phyloP scores from a whole-genome alignment of 2,329 filamentous ascomycete genomes.

The Hypoxylon sp. region DNA sequence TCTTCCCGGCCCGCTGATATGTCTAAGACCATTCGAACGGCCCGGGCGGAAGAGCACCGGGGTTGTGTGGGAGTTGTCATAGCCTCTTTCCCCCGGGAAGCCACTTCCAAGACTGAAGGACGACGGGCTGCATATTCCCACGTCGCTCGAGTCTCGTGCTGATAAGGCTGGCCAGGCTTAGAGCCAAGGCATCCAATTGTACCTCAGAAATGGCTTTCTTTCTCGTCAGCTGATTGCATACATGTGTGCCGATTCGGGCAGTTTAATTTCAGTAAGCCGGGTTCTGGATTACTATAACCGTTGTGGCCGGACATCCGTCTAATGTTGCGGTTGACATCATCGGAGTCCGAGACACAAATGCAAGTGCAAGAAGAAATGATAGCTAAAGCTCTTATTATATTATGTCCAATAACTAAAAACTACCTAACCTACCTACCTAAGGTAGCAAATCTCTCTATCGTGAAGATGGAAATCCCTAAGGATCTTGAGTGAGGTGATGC shows the following conservation, averaged over 20 bases:
- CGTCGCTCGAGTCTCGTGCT: constrained; percentile 20
- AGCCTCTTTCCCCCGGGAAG: neutral
- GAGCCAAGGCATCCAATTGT: constrained; percentile 33
- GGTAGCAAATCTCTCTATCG: constrained; percentile 2
- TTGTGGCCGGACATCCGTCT: constrained; percentile 36
- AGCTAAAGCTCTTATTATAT: constrained; percentile 5
- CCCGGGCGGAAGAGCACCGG: constrained; percentile 12
- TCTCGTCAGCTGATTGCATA: constrained; percentile 40
- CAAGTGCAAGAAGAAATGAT: constrained; percentile 16
- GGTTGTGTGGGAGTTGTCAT: constrained; percentile 20
- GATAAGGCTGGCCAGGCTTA: constrained; percentile 34
- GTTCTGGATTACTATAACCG: constrained; percentile 42
- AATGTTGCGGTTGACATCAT: constrained; percentile 41
- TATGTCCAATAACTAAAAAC: constrained; percentile 11
- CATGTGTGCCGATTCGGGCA: constrained; percentile 36
- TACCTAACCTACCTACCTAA: too few species aligned
- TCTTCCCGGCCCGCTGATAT: neutral
- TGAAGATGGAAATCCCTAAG: constrained; percentile 13
- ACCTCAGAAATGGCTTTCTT: constrained; percentile 1
- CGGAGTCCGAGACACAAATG: constrained; percentile 42
- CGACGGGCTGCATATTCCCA: constrained; percentile 6
- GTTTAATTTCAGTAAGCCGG: constrained; percentile 42
- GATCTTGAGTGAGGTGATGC: constrained; percentile 7
- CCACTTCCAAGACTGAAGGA: constrained; percentile 12
- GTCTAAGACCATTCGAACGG: constrained; percentile 2